Base-by-base conservation (phyloP, 78 protist genomes). In the Guillardia theta region DNA sequence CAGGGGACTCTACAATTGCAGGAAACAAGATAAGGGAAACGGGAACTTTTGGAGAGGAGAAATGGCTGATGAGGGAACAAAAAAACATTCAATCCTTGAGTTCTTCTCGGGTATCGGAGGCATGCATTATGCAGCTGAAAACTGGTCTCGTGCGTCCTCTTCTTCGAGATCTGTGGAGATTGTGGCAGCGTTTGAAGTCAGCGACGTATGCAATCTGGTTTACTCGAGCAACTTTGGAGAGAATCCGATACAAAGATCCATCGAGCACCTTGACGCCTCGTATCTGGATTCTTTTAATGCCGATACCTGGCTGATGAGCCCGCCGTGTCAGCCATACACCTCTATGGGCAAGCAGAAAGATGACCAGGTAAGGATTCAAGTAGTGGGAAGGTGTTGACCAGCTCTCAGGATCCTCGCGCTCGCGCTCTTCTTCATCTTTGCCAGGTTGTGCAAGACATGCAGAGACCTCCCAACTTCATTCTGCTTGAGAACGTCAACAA, bases 71-170 rank as follows among this genome's bases (percentile, higher is more conserved):
- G n/a, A n/a, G n/a, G n/a, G n/a, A n/a, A n/a, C n/a, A n/a, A 58
- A 58, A 3, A 6, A 58, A 6, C 83, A 70, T 33, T 36, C 36
- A 43, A 70, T 70, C 1, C 41, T 70, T 12, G 83, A 70, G 83
- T 70, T 70, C 83, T 70, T 70, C 83, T 70, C 83, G 83, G 83
- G 83, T 15, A 70, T 70, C 22, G 83, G 83, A 4, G 83, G 83
- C 36, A 70, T 70, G 83, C 83, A 43, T 1, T 70, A 70, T 70
- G 83, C 83, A 1, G 83, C 83, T 70, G 83, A 70, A 24, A 33
- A 36, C 33, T 70, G 83, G 83, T 58, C 39, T 0, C 39, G 27
- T 58, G 70, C 6, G 39, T 30, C 27, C 21, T 6, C 6, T 58
- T 24, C 70, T 6, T 58, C 21, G 6, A 58, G 70, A 24, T 15